A percentile compares a stretch with the other conserved stretches of the same genome.
phyloP scores from a whole-genome alignment of 1,284 basidiomycete genomes.

The Pascua guehoae region DNA sequence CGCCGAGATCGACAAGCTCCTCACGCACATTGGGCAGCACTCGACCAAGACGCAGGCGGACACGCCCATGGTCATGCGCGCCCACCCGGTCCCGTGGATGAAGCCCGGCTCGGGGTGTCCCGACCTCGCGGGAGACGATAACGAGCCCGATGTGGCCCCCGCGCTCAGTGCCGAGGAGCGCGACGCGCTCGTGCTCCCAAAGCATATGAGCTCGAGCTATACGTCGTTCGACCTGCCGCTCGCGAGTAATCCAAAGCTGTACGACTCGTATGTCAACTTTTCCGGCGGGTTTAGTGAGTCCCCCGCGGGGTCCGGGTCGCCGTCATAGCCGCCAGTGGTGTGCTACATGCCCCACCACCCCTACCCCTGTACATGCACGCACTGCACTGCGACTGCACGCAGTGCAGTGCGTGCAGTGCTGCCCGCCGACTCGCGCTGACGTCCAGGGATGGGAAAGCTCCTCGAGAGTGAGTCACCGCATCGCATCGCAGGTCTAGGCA shows the following conservation, averaged over 20 bases:
- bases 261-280: conserved; percentile 46
- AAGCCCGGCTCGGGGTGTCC: conserved; percentile 26
- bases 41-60: conserved; percentile 26
- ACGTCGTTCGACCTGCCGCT: conserved; percentile 46
- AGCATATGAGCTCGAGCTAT: conserved; percentile 47
- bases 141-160: conserved; percentile 3
- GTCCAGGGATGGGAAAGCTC: conserved; percentile 47
- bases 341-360: too few relatives aligned
- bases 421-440: conserved; percentile 3
- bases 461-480: conserved; percentile 41
- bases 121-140: conserved; percentile 16
- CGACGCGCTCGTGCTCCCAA: conserved; percentile 30
- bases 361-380: too few relatives aligned
- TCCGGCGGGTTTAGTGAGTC: conserved; percentile 46
- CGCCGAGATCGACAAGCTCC: conserved; percentile 43
- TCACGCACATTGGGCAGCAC: conserved; percentile 43
- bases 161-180: conserved; percentile 16
- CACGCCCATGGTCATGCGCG: conserved; percentile 44
- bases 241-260: conserved; percentile 35
- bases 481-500: neutral
- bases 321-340: too few relatives aligned
- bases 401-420: neutral
- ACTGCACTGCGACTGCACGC: too few relatives aligned
- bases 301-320: too few relatives aligned
- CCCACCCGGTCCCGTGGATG: conserved; percentile 39